Evolutionary conservation across 2,329 filamentous ascomycete species (phyloP).

Genomic region (Zymoseptoria ardabiliae): DNA sequence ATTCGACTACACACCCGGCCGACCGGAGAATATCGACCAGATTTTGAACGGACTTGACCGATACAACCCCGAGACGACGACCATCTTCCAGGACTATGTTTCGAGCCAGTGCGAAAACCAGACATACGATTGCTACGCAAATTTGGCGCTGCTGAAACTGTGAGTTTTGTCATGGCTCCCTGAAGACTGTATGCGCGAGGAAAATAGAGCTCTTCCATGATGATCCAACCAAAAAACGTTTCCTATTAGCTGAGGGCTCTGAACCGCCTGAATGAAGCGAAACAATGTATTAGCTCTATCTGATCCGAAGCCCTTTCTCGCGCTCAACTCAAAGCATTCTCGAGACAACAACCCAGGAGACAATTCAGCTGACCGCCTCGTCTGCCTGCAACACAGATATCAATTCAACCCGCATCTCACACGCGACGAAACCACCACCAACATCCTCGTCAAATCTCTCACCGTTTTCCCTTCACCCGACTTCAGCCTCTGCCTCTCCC

Average conservation of each 20-base stretch:
- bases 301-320: conserved; percentile 43
- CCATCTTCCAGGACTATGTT: conserved; percentile 89
- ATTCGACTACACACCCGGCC: conserved; percentile 83
- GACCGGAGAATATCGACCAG: conserved; percentile 82
- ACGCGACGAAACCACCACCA: conserved; percentile 95
- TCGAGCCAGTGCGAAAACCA: conserved; percentile 89
- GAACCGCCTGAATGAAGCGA: conserved; percentile 58
- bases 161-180: conserved; percentile 49
- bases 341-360: conserved; percentile 4
- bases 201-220: conserved; percentile 55
- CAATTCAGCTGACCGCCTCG: conserved; percentile 1
- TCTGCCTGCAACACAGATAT: conserved; percentile 57
- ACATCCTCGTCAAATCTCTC: conserved; percentile 96
- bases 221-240: conserved; percentile 74
- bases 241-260: conserved; percentile 90
- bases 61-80: conserved; percentile 96
- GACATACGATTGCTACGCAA: conserved; percentile 93
- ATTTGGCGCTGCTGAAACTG: conserved; percentile 93
- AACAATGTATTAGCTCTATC: conserved; percentile 63
- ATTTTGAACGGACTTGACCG: conserved; percentile 97
- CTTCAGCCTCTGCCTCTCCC: conserved; percentile 87
- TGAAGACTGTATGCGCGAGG: not conserved
- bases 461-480: conserved; percentile 95
- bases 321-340: not conserved
- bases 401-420: conserved; percentile 99